Percentiles rank a stretch among this genome's conserved stretches.
Evolutionary conservation across 805 yeast genomes (phyloP).

Genomic region (Lachancea waltii): DNA sequence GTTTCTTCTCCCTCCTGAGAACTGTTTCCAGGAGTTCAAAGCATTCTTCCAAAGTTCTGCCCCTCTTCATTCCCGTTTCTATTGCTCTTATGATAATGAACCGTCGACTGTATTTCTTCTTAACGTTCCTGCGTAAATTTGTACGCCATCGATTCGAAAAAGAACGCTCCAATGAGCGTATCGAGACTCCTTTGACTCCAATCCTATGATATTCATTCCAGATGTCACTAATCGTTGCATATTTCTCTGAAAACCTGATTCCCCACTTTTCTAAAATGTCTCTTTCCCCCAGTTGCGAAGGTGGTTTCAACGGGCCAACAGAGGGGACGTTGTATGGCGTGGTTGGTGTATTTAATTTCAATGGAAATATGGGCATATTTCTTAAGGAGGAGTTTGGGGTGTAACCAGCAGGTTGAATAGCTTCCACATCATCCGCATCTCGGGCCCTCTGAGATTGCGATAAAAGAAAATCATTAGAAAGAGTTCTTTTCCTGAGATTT

Average conservation of each 20-base stretch:
- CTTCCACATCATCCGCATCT: neutral
- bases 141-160: slow-evolving; percentile 15
- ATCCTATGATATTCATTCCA: slow-evolving; percentile 15
- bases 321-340: slow-evolving; percentile 4
- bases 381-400: neutral
- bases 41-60: slow-evolving; percentile 8
- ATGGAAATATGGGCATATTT: slow-evolving; percentile 2
- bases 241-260: slow-evolving; percentile 12
- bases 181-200: slow-evolving; percentile 12
- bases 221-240: slow-evolving; percentile 10
- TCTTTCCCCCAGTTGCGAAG: slow-evolving; percentile 9
- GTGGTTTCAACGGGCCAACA: slow-evolving; percentile 2
- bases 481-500: slow-evolving; percentile 7
- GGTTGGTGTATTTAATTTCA: slow-evolving; percentile 5
- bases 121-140: slow-evolving; percentile 13
- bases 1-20: slow-evolving; percentile 9
- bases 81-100: slow-evolving; percentile 12
- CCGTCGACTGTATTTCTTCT: slow-evolving; percentile 15
- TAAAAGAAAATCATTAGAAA: slow-evolving; percentile 8
- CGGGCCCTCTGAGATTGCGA: slow-evolving; percentile 6
- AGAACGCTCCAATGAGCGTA: slow-evolving; percentile 9
- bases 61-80: slow-evolving; percentile 9
- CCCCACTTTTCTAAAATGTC: slow-evolving; percentile 14
- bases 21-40: slow-evolving; percentile 8
- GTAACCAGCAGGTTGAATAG: neutral